Evolutionary conservation across 306 rosid genomes (phyloP), one percentile per base, ranked within the genome.

Genomic region (Gleditsia sinensis): DNA sequence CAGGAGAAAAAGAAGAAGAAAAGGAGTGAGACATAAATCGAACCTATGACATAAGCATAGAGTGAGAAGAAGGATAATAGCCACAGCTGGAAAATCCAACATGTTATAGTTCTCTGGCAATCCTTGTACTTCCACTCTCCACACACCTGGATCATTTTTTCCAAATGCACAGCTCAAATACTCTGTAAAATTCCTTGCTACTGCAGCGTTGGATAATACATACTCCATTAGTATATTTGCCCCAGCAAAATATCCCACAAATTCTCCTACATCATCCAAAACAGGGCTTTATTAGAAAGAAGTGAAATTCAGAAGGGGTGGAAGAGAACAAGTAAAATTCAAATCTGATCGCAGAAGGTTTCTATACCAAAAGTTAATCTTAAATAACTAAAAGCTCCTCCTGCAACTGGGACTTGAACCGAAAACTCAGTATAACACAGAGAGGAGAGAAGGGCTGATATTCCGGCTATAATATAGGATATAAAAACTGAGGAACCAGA

Each of bases 31-130:
- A 49, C 69, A 78, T 24, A 32, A 30, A 74, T 7, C 72, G 49
- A 76, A 94, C 98, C 98, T 94, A 56, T 89, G 91, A 78, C 94
- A 94, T 60, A 94, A 90, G 57, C 85, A 85, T 39, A 94, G 90
- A 81, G 98, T 94, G 84, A 94, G 96, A 63, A 94, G 77, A 33
- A 94, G 87, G 69, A 94, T 82, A 69, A 94, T 83, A 76, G 88
- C 98, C 46, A 94, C 97, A 50, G 98, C 98, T 19, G 94, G 90
- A 66, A 94, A 91, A 86, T 94, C 98, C 88, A 94, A 71, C 91
- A 83, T 80, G 74, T 88, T 77, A 65, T 88, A 90, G 48, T 85
- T 86, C 70, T 89, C 69, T 17, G 83, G 81, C 67, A 94, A 75
- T 14, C 90, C 94, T 51, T 86, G 83, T n/a, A 91, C 86, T 85